Conservation (phyloP, 1,284 basidiomycete species). For the Fomes fomentarius region DNA sequence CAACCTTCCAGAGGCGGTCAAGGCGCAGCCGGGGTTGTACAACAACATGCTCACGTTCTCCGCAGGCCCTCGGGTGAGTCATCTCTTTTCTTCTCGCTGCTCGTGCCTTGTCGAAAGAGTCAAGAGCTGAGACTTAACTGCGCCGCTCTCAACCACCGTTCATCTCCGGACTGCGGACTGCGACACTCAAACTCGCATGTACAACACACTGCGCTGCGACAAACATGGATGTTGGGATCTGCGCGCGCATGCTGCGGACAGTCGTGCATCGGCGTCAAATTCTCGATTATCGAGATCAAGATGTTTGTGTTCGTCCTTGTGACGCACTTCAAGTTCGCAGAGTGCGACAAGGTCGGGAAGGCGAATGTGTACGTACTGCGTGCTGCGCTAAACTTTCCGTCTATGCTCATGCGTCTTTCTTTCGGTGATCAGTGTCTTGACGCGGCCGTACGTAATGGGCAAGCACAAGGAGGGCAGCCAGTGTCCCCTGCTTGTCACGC, state of each 20-base stretch:
- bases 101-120: no score
- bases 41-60: slow-evolving; percentile 76
- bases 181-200: no score
- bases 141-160: no score
- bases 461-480: slow-evolving; percentile 67
- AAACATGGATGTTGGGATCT: no score
- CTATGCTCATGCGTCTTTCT: background rate
- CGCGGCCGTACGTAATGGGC: slow-evolving; percentile 67
- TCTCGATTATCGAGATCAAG: slow-evolving; percentile 82
- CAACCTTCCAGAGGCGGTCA: slow-evolving; percentile 64
- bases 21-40: slow-evolving; percentile 67
- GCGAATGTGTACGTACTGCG: slow-evolving; percentile 60
- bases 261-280: slow-evolving; percentile 80
- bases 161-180: no score
- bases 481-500: slow-evolving; percentile 61
- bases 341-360: slow-evolving; percentile 62
- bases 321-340: slow-evolving; percentile 63
- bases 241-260: slow-evolving; percentile 31
- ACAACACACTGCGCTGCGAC: no score
- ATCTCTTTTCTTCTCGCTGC: background rate
- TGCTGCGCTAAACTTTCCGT: background rate
- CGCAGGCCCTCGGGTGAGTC: slow-evolving; percentile 72
- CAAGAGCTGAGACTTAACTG: no score
- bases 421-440: slow-evolving; percentile 61
- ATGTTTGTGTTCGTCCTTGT: slow-evolving; percentile 71